Conservation (phyloP, 108 stramenopile genomes). For the Bacterosira constricta region DNA sequence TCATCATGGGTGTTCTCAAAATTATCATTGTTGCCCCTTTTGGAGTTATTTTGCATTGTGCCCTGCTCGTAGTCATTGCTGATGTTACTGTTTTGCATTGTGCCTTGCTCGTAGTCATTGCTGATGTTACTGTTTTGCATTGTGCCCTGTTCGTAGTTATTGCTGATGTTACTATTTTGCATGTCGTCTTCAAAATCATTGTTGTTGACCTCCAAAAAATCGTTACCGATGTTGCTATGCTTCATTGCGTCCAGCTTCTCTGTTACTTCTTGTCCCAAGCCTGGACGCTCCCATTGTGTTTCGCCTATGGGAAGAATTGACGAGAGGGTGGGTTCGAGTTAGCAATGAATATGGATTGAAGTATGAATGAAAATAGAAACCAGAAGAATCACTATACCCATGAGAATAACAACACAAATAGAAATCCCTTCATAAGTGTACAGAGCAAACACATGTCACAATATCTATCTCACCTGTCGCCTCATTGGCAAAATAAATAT, state of each 20-base stretch:
- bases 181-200: neutral
- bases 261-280: neutral
- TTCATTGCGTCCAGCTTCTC: neutral
- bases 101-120: neutral
- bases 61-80: neutral
- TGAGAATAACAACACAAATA: too few species aligned
- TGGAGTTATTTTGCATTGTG: neutral
- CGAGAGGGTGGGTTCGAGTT: too few species aligned
- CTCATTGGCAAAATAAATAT: constrained; percentile 62
- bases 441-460: too few species aligned
- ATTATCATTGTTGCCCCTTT: neutral
- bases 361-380: too few species aligned
- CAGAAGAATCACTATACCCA: too few species aligned
- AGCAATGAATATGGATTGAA: too few species aligned
- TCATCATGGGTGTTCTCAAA: neutral
- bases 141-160: neutral
- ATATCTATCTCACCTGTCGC: constrained; percentile 34
- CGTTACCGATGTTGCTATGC: neutral
- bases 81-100: too few species aligned
- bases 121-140: neutral
- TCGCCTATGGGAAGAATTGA: neutral
- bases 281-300: constrained; percentile 36
- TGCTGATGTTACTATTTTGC: neutral
- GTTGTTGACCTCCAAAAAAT: neutral
- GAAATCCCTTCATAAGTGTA: too few species aligned